Conservation (phyloP, 2,329 filamentous ascomycete genomes). For the Phyllosticta citrichinensis region DNA sequence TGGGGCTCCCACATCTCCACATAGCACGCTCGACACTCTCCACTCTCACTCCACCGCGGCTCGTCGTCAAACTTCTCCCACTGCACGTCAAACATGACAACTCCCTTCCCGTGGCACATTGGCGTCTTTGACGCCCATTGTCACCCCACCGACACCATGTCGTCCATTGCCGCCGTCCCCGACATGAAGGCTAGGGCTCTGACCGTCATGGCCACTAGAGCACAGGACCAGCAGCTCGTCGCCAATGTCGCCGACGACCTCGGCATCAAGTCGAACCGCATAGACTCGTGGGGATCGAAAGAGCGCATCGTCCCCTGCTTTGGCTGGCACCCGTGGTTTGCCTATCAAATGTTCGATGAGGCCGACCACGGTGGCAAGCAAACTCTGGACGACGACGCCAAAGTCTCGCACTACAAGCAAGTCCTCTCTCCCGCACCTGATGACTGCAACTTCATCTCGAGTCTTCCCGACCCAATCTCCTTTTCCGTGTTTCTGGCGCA, state of each 20-base stretch:
- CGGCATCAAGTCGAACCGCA: constrained; percentile 31
- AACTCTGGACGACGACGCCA: constrained; percentile 32
- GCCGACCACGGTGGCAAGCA: constrained; percentile 20
- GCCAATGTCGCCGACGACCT: constrained; percentile 47
- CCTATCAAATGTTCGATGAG: constrained; percentile 63
- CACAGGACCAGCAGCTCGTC: constrained; percentile 66
- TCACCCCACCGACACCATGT: constrained; percentile 72
- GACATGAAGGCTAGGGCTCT: constrained; percentile 56
- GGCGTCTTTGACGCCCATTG: constrained; percentile 73
- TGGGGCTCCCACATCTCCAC: neutral
- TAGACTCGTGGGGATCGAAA: constrained; percentile 20
- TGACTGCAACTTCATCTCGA: constrained; percentile 37
- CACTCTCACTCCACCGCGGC: neutral
- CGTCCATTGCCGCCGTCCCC: constrained; percentile 47
- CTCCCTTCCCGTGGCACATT: constrained; percentile 55
- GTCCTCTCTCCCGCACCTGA: constrained; percentile 51
- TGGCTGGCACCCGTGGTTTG: constrained; percentile 85
- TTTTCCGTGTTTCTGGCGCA: constrained; percentile 49
- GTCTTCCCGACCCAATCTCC: constrained; percentile 50
- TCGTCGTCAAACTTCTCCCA: neutral
- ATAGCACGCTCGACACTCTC: no score
- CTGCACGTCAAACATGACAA: neutral
- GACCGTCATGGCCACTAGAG: constrained; percentile 68
- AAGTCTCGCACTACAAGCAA: constrained; percentile 53
- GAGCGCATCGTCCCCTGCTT: constrained; percentile 59